Evolutionary conservation across 495 filamentous ascomycete species (phyloP).

Genomic region (Penicillium argentinense): DNA sequence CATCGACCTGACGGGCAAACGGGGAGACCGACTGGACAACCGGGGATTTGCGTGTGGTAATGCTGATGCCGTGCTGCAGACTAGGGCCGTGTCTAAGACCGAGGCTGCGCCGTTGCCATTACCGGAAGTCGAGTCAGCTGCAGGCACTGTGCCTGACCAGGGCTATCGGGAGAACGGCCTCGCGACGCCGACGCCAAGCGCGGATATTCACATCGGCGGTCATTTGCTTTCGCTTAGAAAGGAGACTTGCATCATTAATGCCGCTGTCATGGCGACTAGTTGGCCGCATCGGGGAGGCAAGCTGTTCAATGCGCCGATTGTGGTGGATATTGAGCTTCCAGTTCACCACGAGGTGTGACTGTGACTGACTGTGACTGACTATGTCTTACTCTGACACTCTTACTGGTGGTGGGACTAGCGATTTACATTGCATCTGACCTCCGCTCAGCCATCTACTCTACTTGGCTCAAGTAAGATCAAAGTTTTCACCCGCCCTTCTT

Average conservation of each 20-base stretch:
- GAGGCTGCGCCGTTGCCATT: neutral
- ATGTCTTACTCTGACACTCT: no score
- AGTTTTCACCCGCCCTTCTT: no score
- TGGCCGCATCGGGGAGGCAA: slow-evolving; percentile 62
- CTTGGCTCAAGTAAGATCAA: no score
- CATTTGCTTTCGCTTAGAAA: slow-evolving; percentile 45
- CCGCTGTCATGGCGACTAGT: slow-evolving; percentile 66
- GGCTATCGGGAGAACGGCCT: neutral
- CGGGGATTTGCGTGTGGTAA: slow-evolving; percentile 23
- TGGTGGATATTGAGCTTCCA: slow-evolving; percentile 74
- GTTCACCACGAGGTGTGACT: no score
- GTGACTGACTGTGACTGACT: no score
- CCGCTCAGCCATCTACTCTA: no score
- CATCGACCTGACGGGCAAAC: slow-evolving; percentile 55
- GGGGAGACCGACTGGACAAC: slow-evolving; percentile 41
- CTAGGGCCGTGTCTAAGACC: neutral
- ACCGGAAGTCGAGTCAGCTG: slow-evolving; percentile 8
- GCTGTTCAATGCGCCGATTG: slow-evolving; percentile 70
- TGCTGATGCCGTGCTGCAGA: neutral
- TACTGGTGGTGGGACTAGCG: no score
- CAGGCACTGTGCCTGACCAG: slow-evolving; percentile 2
- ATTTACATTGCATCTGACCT: slow-evolving; percentile 16
- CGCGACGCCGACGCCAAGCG: slow-evolving; percentile 3
- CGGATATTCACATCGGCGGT: slow-evolving; percentile 11
- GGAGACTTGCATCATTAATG: slow-evolving; percentile 79